Base-by-base conservation (phyloP, 1,284 basidiomycete genomes). In the Ustanciosporium gigantosporum region DNA sequence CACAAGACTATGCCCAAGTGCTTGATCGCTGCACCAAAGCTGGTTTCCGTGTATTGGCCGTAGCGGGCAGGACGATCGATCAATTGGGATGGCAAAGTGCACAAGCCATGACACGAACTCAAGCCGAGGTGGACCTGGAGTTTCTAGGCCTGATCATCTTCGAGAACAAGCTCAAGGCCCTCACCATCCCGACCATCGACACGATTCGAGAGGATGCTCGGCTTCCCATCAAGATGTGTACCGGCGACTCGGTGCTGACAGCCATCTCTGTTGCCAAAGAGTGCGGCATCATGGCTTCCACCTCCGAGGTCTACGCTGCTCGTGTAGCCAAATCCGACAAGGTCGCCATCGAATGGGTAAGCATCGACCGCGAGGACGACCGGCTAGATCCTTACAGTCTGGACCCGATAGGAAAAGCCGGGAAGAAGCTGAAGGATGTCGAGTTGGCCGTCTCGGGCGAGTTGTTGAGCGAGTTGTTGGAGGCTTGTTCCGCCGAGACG, bases 361-460 rank as follows among this genome's bases (percentile, higher is more conserved):
- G 64, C 15, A 47, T 68, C 36, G 49, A 51, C 25, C 35, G 46
- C 21, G 49, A 56, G 6, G 13, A 19, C 3, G 29, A 21, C 22
- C 41, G 15, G 32, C 53, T 70, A 25, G 65, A 70, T 41, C 13
- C 56, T 16, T 70, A 66, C 25, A 46, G 45, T 4, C 64, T 70
- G 17, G 45, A 53, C 19, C 58, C 65, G 3, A n/a, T 32, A 2
- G 36, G n/a, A 9, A 20, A 27, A n/a, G 24, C 27, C 23, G 34
- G 14, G 20, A 17, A 25, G 14, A 40, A 19, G 38, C 34, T 70
- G 15, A 35, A 39, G 19, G 46, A 61, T 16, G 16, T 66, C 38
- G 66, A 65, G 7, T 45, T 70, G 5, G 66, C 66, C 16, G 35
- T 70, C 0, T 61, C 66, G 0, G 68, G 68, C 4, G 68, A 70